These are phyloP conservation scores for Drosera capensis DNA, from an alignment of 148 eudicot genomes.

Conservation along the genomic window DNA sequence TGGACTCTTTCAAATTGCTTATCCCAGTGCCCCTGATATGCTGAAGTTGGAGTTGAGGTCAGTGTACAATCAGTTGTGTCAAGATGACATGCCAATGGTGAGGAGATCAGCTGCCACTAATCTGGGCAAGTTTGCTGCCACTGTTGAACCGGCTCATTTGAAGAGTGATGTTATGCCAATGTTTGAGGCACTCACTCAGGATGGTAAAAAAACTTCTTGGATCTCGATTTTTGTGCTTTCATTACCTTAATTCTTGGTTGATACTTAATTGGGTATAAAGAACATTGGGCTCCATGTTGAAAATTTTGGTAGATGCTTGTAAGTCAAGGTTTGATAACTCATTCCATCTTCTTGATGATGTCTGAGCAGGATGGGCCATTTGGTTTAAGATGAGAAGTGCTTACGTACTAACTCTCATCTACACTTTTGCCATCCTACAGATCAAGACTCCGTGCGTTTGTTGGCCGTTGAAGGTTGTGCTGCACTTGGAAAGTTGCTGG, in stretches of 20 bases:
- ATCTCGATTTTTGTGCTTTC: background rate
- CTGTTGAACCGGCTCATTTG: constrained; percentile 39
- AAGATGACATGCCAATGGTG: constrained; percentile 67
- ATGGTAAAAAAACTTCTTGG: too few species aligned
- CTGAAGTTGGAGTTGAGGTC: constrained; percentile 37
- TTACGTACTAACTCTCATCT: background rate
- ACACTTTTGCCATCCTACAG: constrained; percentile 15
- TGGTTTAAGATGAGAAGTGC: background rate
- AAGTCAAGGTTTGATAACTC: too few species aligned
- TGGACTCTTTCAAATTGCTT: constrained; percentile 50
- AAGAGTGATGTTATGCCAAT: constrained; percentile 43
- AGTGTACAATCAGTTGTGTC: constrained; percentile 47
- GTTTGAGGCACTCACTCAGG: constrained; percentile 50
- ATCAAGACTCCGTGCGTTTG: constrained; percentile 95
- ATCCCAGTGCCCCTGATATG: constrained; percentile 39
- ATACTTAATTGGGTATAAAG: too few species aligned
- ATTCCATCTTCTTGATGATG: too few species aligned
- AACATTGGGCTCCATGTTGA: too few species aligned
- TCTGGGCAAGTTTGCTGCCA: constrained; percentile 51
- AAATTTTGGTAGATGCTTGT: too few species aligned
- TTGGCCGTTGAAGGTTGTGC: constrained; percentile 99
- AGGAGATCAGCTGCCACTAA: constrained; percentile 54
- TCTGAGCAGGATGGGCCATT: too few species aligned
- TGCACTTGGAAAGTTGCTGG: constrained; percentile 91
- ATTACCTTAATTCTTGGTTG: background rate